phyloP scores from a whole-genome alignment of 2,329 filamentous ascomycete genomes.

The Aureobasidium uvarum region DNA sequence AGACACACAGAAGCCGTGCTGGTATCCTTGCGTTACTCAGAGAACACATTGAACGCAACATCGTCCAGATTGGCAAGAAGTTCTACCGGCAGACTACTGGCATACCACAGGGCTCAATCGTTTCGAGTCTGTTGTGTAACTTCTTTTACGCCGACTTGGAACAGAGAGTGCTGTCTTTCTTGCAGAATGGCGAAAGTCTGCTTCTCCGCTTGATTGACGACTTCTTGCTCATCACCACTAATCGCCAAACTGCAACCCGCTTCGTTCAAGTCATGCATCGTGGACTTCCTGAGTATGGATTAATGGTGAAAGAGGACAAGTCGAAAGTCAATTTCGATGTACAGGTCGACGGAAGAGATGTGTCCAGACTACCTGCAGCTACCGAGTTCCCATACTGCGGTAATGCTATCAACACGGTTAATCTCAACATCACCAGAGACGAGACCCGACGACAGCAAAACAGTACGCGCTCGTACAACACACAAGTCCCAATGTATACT shows the following conservation, averaged over 20 bases:
- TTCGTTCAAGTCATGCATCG: constrained; percentile 80
- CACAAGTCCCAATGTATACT: background rate
- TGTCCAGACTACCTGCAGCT: constrained; percentile 42
- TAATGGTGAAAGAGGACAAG: constrained; percentile 73
- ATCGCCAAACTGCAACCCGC: constrained; percentile 61
- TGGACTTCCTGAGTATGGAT: constrained; percentile 76
- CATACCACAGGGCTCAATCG: constrained; percentile 88
- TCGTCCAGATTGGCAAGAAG: constrained; percentile 84
- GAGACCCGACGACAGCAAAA: constrained; percentile 52
- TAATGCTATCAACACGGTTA: constrained; percentile 68
- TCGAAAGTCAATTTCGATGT: constrained; percentile 81
- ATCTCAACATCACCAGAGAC: constrained; percentile 72
- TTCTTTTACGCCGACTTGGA: constrained; percentile 95
- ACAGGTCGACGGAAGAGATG: constrained; percentile 56
- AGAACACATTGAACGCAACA: constrained; percentile 79
- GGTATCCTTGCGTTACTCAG: constrained; percentile 67
- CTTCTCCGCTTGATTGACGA: constrained; percentile 87
- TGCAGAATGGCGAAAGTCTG: constrained; percentile 56
- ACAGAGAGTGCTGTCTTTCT: constrained; percentile 63
- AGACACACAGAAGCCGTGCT: constrained; percentile 56
- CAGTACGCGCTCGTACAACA: constrained; percentile 47
- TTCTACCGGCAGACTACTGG: constrained; percentile 84
- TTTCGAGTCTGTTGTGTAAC: constrained; percentile 86
- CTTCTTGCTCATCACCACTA: constrained; percentile 81
- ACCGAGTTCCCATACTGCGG: constrained; percentile 86